phyloP scores from a whole-genome alignment of 176 grass and related monocot species.

The Poa pratensis region DNA sequence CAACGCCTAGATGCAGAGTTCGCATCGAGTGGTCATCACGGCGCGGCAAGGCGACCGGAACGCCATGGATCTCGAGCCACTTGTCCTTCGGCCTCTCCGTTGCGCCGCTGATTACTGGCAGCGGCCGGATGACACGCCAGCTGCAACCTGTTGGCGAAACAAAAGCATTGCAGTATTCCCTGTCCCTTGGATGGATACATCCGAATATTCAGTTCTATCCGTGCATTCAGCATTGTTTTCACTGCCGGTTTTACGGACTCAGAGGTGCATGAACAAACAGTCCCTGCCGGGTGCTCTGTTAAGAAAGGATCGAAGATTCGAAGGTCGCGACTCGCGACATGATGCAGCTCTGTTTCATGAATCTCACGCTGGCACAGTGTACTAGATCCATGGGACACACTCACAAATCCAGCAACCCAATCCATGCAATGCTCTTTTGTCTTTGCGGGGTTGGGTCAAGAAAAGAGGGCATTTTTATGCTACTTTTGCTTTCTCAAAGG shows the following conservation, averaged over 20 bases:
- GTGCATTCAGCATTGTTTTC: background rate
- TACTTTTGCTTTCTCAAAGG: too few relatives aligned
- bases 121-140: background rate
- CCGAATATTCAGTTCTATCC: background rate
- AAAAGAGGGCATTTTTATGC: background rate
- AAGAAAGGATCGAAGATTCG: too few relatives aligned
- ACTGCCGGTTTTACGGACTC: background rate
- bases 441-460: background rate
- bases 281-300: too few relatives aligned
- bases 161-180: background rate
- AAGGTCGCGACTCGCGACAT: too few relatives aligned
- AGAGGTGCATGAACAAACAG: conserved; percentile 43
- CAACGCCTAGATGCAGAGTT: background rate
- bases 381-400: conserved; percentile 24
- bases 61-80: background rate
- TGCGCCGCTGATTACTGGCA: conserved; percentile 5
- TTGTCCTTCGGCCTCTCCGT: background rate
- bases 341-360: too few relatives aligned
- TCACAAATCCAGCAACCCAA: background rate
- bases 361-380: background rate
- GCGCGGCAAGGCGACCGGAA: background rate
- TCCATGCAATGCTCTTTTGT: background rate
- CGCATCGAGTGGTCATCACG: background rate
- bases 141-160: background rate
- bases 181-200: too few relatives aligned